phyloP scores from a whole-genome alignment of 805 yeast genomes.

The Komagataella pseudopastoris region DNA sequence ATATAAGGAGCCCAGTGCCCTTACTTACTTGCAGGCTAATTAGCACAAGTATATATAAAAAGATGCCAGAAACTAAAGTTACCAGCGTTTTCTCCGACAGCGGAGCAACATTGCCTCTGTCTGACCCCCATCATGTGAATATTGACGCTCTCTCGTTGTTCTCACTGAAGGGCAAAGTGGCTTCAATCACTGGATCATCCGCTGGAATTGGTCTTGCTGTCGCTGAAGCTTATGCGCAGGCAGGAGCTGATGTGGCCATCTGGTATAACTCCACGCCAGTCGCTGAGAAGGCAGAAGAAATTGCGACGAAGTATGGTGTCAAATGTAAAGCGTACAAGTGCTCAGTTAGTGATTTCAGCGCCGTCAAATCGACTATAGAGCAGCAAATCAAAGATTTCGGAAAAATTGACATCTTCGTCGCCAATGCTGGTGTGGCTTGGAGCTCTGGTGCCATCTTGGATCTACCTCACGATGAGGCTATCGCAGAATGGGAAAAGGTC shows the following conservation, averaged over 20 bases:
- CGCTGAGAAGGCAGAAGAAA: slow-evolving; percentile 43
- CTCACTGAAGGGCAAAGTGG: slow-evolving; percentile 74
- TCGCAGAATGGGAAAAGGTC: slow-evolving; percentile 56
- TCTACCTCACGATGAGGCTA: slow-evolving; percentile 27
- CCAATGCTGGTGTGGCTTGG: slow-evolving; percentile 88
- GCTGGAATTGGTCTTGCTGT: slow-evolving; percentile 74
- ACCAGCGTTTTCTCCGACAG: neutral
- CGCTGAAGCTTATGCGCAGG: slow-evolving; percentile 74
- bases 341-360: slow-evolving; percentile 33
- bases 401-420: slow-evolving; percentile 69
- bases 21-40: neutral
- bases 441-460: slow-evolving; percentile 39
- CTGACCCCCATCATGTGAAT: neutral
- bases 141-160: slow-evolving; percentile 26
- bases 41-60: neutral
- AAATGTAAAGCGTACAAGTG: slow-evolving; percentile 53
- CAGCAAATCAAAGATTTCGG: slow-evolving; percentile 60
- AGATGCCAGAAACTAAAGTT: neutral
- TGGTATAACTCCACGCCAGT: slow-evolving; percentile 54
- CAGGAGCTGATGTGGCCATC: slow-evolving; percentile 75
- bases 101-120: neutral
- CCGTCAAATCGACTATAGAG: slow-evolving; percentile 33
- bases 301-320: slow-evolving; percentile 46
- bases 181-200: slow-evolving; percentile 75
- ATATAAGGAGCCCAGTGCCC: neutral